Conservation (phyloP, 148 eudicot genomes). For the Euryodendron excelsum region DNA sequence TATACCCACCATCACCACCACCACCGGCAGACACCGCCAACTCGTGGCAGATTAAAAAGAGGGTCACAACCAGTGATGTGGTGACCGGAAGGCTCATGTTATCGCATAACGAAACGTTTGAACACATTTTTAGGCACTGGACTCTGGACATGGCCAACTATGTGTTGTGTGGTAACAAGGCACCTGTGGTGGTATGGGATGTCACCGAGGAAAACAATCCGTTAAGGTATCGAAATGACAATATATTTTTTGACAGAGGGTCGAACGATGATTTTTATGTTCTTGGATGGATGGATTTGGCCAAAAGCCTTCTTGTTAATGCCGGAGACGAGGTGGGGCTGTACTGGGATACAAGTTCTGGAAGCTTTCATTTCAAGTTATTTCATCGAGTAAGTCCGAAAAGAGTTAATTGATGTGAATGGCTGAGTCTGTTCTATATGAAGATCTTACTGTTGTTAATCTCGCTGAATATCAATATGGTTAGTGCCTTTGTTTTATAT, state of each 20-base stretch:
- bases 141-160: conserved; percentile 1
- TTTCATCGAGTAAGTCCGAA: too few relatives aligned
- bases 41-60: conserved; percentile 16
- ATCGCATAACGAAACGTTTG: not conserved
- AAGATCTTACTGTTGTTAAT: too few relatives aligned
- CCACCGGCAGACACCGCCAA: not conserved
- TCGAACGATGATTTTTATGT: not conserved
- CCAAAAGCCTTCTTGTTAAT: not conserved
- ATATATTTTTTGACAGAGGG: not conserved
- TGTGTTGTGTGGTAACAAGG: conserved; percentile 7
- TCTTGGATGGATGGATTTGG: too few relatives aligned
- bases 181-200: conserved; percentile 13
- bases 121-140: conserved; percentile 12
- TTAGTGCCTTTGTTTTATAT: too few relatives aligned
- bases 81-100: not conserved
- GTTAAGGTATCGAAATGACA: not conserved
- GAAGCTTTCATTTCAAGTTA: conserved; percentile 1
- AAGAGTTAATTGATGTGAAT: too few relatives aligned
- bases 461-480: too few relatives aligned
- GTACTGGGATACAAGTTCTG: conserved; percentile 11
- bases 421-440: too few relatives aligned
- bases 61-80: not conserved
- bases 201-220: too few relatives aligned
- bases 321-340: conserved; percentile 18
- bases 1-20: not conserved